These are phyloP conservation scores for Penicillium sp. DNA, from an alignment of 2,329 filamentous ascomycete species.

Conservation along the genomic window DNA sequence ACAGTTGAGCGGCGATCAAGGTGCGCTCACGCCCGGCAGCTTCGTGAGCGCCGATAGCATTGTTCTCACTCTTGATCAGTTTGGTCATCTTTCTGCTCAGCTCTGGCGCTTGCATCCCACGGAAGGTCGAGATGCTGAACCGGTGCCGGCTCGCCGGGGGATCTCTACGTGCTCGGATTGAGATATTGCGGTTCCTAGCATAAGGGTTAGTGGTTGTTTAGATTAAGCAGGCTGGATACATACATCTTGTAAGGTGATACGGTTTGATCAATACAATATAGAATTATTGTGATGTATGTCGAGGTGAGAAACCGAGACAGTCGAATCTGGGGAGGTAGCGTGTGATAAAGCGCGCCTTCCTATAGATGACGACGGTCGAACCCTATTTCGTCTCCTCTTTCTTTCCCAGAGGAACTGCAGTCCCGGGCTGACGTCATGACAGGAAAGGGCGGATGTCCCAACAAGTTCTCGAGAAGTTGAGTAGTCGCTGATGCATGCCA, in stretches of 20 bases:
- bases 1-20: conserved; percentile 82
- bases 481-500: background rate
- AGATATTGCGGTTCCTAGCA: conserved; percentile 43
- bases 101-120: conserved; percentile 79
- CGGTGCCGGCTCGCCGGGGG: conserved; percentile 50
- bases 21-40: conserved; percentile 77
- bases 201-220: conserved; percentile 1
- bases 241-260: conserved; percentile 16
- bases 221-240: background rate
- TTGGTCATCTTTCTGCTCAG: conserved; percentile 83
- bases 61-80: conserved; percentile 93
- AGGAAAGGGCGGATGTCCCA: conserved; percentile 16
- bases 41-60: conserved; percentile 79
- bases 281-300: background rate
- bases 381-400: conserved; percentile 13
- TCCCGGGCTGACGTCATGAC: conserved; percentile 32
- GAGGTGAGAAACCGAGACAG: background rate
- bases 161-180: conserved; percentile 38
- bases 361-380: conserved; percentile 24
- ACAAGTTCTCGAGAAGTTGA: background rate
- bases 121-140: conserved; percentile 83
- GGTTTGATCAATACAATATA: conserved; percentile 1
- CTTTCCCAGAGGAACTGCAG: conserved; percentile 14
- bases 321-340: background rate
- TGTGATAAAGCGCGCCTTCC: conserved; percentile 17